Percentiles rank a stretch among this genome's conserved stretches.
These are phyloP conservation scores for Alternaria sp. DNA, from an alignment of 2,329 filamentous ascomycete genomes.

Conservation along the genomic window DNA sequence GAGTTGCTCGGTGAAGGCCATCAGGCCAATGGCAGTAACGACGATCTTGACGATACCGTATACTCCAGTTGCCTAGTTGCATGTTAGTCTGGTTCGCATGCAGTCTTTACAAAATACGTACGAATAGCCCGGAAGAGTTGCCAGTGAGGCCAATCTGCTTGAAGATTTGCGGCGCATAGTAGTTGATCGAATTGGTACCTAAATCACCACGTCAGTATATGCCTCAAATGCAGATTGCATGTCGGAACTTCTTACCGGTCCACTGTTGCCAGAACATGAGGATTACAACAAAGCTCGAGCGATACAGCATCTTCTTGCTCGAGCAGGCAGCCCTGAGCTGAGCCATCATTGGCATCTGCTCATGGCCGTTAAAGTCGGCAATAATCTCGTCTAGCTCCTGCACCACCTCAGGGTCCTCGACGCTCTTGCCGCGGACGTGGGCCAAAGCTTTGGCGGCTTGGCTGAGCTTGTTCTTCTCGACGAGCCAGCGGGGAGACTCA, in stretches of 20 bases:
- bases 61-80: conserved; percentile 28
- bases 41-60: conserved; percentile 57
- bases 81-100: conserved; percentile 5
- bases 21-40: conserved; percentile 52
- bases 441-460: conserved; percentile 54
- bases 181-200: conserved; percentile 44
- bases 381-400: conserved; percentile 54
- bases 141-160: conserved; percentile 50
- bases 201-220: neutral
- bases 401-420: conserved; percentile 45
- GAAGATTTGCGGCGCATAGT: conserved; percentile 56
- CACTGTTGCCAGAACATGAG: conserved; percentile 55
- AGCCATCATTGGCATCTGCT: conserved; percentile 48
- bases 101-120: conserved; percentile 27
- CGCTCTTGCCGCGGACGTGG: conserved; percentile 45
- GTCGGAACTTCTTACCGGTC: conserved; percentile 37
- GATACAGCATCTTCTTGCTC: conserved; percentile 50
- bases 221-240: neutral
- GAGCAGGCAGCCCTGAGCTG: conserved; percentile 50
- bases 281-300: conserved; percentile 50
- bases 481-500: conserved; percentile 62
- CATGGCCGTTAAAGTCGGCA: conserved; percentile 51
- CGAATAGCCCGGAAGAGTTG: conserved; percentile 51
- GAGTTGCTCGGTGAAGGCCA: conserved; percentile 54
- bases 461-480: conserved; percentile 57